phyloP scores from a whole-genome alignment of 2,329 filamentous ascomycete genomes.

The Penicillium sp. region DNA sequence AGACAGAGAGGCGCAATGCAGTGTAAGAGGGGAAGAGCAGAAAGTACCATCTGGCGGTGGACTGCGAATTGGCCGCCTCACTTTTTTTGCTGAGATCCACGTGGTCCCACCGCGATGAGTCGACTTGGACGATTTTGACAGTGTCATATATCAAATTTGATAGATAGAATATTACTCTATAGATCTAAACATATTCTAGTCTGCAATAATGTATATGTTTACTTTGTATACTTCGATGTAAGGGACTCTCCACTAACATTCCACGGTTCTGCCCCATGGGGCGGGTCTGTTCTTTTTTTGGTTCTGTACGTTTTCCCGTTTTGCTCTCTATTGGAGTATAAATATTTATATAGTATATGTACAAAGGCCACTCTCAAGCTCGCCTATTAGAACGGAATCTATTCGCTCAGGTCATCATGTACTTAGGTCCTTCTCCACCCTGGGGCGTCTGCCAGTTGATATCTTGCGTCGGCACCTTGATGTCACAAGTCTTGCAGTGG shows the following conservation, averaged over 20 bases:
- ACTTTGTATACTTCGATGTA: background rate
- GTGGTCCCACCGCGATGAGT: constrained; percentile 14
- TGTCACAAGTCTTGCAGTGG: constrained; percentile 99
- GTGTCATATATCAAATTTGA: background rate
- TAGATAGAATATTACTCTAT: background rate
- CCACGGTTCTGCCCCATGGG: constrained; percentile 28
- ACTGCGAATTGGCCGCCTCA: constrained; percentile 26
- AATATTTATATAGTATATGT: too few relatives aligned
- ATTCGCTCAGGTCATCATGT: constrained; percentile 56
- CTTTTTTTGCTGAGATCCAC: constrained; percentile 25
- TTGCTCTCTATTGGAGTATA: background rate
- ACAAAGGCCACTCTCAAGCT: background rate
- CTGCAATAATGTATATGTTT: background rate
- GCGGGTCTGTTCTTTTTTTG: constrained; percentile 10
- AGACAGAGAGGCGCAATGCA: background rate
- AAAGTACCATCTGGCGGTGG: constrained; percentile 26
- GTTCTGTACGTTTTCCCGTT: constrained; percentile 9
- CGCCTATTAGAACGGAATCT: background rate
- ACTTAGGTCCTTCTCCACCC: constrained; percentile 76
- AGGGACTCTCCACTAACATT: constrained; percentile 27
- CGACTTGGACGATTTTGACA: background rate
- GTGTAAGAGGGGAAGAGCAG: constrained; percentile 9
- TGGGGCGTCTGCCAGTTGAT: constrained; percentile 97
- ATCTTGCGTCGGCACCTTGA: constrained; percentile 94
- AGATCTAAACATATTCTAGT: background rate